These are phyloP conservation scores for Salix exigua DNA, from an alignment of 345 rosid species.

Conservation along the genomic window DNA sequence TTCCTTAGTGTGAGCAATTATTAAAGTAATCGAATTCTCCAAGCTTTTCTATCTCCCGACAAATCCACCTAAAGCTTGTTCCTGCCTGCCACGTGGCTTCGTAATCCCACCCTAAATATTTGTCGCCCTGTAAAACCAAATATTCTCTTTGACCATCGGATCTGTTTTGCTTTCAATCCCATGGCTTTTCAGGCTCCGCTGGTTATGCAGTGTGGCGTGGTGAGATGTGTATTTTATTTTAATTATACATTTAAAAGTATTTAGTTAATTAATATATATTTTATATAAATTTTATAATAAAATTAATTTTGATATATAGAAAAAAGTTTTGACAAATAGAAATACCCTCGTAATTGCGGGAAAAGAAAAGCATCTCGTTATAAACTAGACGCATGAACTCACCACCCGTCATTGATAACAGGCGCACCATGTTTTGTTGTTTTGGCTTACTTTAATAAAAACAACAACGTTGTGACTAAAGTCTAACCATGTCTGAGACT, in stretches of 20 bases:
- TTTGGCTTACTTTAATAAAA: not conserved
- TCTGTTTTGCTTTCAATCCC: no score
- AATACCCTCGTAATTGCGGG: no score
- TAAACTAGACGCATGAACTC: not conserved
- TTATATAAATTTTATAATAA: no score
- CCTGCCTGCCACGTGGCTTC: conserved; percentile 9
- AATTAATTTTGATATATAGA: no score
- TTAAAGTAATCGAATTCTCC: conserved; percentile 8
- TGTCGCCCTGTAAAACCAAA: not conserved
- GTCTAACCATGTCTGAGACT: not conserved
- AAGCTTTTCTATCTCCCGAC: not conserved
- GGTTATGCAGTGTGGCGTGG: no score
- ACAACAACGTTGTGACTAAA: not conserved
- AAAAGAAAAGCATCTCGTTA: not conserved
- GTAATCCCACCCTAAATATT: not conserved
- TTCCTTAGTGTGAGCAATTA: not conserved
- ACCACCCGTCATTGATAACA: not conserved
- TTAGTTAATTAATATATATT: no score
- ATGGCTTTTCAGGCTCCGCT: no score
- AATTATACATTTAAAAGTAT: no score
- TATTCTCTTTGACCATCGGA: no score
- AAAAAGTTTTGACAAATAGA: no score
- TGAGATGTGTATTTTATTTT: no score
- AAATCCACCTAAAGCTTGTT: not conserved
- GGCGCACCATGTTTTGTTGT: not conserved